A percentile compares a stretch with the other conserved stretches of the same genome.
phyloP scores from a whole-genome alignment of 2,329 filamentous ascomycete genomes.

The Trichoderma koningiopsis region DNA sequence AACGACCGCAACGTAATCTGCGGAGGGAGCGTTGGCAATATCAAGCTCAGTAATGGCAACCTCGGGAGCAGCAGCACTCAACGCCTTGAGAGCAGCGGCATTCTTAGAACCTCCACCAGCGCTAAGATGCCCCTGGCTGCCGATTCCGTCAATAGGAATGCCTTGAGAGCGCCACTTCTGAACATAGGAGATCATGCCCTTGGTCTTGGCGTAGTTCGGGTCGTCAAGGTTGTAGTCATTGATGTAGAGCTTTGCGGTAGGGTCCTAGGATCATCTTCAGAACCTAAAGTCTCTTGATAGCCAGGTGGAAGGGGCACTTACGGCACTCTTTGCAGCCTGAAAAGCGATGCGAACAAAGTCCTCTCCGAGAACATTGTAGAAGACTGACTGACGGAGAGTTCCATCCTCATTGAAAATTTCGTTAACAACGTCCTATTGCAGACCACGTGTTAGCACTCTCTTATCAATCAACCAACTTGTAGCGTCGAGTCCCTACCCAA shows the following conservation, averaged over 20 bases:
- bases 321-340: background rate
- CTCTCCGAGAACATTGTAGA: background rate
- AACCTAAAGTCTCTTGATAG: background rate
- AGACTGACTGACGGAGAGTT: background rate
- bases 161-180: conserved; percentile 11
- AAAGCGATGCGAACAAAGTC: background rate
- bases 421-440: background rate
- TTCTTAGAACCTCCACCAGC: background rate
- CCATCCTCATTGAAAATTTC: background rate
- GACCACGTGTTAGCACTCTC: background rate
- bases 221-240: conserved; percentile 2
- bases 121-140: background rate
- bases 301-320: background rate
- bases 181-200: conserved; percentile 1
- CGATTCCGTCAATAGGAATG: conserved; percentile 6
- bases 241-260: conserved; percentile 1
- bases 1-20: background rate
- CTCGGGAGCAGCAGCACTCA: background rate
- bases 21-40: background rate
- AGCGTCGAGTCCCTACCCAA: background rate
- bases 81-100: conserved; percentile 3
- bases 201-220: conserved; percentile 5
- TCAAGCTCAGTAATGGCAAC: background rate
- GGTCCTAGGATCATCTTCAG: background rate
- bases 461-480: background rate